Evolutionary conservation across 2,329 filamentous ascomycete species (phyloP), one percentile per base, ranked within the genome.

Genomic region (Trichoderma sp.): DNA sequence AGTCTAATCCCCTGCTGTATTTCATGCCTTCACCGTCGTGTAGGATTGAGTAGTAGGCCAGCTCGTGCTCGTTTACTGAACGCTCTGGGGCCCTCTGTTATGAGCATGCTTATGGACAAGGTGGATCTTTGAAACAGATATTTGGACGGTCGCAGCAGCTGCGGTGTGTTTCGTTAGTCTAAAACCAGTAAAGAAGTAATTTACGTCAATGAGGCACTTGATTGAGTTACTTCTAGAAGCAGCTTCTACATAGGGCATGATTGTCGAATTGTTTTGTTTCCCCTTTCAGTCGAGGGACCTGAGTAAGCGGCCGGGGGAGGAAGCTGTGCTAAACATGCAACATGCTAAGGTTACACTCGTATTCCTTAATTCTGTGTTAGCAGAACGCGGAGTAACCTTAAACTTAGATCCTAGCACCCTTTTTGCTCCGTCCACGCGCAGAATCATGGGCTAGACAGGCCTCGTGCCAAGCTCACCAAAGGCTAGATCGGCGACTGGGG

Each of bases 331-430:
- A 12, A 56, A 56, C 21, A 56, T 31, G 41, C 41, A 29, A 50
- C 41, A 45, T 53, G 27, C 66, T 71, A 31, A 31, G 21, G 35
- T 71, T n/a, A 29, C n/a, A 35, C 50, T 71, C 56, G 53, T 71
- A 63, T 63, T 50, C 53, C 24, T 24, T 14, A 5, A 21, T 71
- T 56, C 27, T 71, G n/a, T 63, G 7, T 8, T 9, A 33, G 38
- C 14, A 64, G 27, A 38, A 64, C 59, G 59, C 41, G 69, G 69
- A 64, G 69, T 60, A 71, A 71, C 67, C 50, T 71, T 71, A 71
- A 69, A 41, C 35, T 71, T 71, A 41, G 50, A 60, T 60, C 16
- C 31, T 38, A 41, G 67, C 33, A 69, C 6, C n/a, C 27, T 18
- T 59, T 69, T 33, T 38, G 33, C 67, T 60, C 53, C 29, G n/a